phyloP scores from a whole-genome alignment of 208 protist genomes.

The Leishmania martiniquensis region DNA sequence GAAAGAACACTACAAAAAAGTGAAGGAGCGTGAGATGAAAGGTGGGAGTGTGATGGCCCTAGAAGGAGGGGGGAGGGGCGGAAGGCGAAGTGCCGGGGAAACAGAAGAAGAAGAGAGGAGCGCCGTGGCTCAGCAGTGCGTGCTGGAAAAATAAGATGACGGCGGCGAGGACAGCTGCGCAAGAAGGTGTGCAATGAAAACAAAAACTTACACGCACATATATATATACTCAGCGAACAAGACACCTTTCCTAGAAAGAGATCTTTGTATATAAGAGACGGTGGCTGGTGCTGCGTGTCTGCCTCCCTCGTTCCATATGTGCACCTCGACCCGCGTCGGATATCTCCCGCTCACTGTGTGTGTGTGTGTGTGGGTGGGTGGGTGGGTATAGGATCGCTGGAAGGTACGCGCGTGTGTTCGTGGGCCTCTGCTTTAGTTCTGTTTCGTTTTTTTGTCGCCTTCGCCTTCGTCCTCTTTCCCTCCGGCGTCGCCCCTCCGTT shows the following conservation, averaged over 20 bases:
- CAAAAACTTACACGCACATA: background rate
- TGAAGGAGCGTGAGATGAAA: no score
- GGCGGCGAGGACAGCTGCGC: background rate
- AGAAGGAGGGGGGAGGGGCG: no score
- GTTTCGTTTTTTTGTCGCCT: background rate
- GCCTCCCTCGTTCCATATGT: background rate
- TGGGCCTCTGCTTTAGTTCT: background rate
- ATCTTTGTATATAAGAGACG: background rate
- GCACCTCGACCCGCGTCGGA: no score
- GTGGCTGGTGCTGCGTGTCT: background rate
- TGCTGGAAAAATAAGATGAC: background rate
- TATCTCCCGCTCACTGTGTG: background rate
- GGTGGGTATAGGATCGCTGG: background rate
- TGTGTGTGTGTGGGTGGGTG: background rate
- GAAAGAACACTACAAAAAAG: no score
- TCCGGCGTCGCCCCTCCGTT: background rate
- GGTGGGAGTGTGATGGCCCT: no score
- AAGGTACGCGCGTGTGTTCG: background rate
- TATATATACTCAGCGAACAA: background rate
- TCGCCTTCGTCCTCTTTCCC: no score
- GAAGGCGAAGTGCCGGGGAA: background rate
- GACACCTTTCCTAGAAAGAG: background rate
- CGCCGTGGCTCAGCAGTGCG: background rate
- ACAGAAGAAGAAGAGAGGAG: background rate
- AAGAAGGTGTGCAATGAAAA: background rate